phyloP scores from a whole-genome alignment of 768 basidiomycete genomes.

The Polyporus arcularius region DNA sequence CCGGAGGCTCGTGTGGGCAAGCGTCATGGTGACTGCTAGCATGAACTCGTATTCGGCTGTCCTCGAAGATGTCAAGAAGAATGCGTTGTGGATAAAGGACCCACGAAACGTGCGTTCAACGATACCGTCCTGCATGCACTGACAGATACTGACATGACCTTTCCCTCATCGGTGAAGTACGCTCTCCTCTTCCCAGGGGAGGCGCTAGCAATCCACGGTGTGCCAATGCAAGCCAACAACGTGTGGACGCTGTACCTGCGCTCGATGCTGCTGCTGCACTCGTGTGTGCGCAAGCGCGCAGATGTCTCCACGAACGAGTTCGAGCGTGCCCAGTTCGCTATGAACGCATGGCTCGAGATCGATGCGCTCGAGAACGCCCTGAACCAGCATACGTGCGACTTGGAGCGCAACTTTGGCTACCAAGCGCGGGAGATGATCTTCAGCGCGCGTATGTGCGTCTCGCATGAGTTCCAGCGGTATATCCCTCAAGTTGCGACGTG shows the following conservation, averaged over 20 bases:
- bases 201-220: conserved; percentile 36
- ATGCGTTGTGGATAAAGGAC: conserved; percentile 46
- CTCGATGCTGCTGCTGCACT: conserved; percentile 70
- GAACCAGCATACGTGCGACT: conserved; percentile 61
- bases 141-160: neutral
- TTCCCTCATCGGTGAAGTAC: conserved; percentile 43
- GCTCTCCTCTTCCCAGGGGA: conserved; percentile 74
- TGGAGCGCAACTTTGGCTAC: conserved; percentile 68
- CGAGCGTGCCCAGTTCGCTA: conserved; percentile 62
- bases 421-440: conserved; percentile 75
- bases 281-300: conserved; percentile 61
- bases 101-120: conserved; percentile 61
- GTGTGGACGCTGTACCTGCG: conserved; percentile 77
- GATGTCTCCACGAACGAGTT: conserved; percentile 42
- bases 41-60: conserved; percentile 61
- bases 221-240: conserved; percentile 53
- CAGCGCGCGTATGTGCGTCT: conserved; percentile 71
- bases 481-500: conserved; percentile 61
- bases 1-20: conserved; percentile 73
- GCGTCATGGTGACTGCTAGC: conserved; percentile 62
- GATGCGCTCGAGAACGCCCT: conserved; percentile 64
- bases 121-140: neutral
- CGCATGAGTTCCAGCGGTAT: conserved; percentile 67
- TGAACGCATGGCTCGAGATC: conserved; percentile 71
- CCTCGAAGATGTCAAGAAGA: conserved; percentile 33